Evolutionary conservation across 1,139 yeast species (phyloP).

Genomic region (Sugiyamaella pinicola): DNA sequence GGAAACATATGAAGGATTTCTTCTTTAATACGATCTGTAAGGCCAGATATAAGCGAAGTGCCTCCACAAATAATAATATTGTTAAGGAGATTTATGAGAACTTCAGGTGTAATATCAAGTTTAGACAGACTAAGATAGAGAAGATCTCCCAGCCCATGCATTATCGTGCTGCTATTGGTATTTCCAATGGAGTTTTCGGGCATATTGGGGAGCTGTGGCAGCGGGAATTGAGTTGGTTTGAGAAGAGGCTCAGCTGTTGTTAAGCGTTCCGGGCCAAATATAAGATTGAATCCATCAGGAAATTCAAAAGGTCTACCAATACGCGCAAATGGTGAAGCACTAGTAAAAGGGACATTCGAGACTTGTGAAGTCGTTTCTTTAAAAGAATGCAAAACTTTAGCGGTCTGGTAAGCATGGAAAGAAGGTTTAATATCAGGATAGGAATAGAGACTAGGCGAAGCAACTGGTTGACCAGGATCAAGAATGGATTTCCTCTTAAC

Average conservation of each 20-base stretch:
- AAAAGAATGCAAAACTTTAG: conserved; percentile 55
- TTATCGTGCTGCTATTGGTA: conserved; percentile 23
- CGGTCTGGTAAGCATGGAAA: conserved; percentile 43
- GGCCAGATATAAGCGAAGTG: conserved; percentile 76
- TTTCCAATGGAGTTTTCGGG: conserved; percentile 33
- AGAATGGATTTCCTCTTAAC: conserved; percentile 39
- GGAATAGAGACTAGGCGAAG: conserved; percentile 43
- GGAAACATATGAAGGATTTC: conserved; percentile 78
- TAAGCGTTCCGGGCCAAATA: conserved; percentile 67
- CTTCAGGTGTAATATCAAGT: conserved; percentile 56
- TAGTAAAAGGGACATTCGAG: conserved; percentile 47
- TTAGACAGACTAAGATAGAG: conserved; percentile 62
- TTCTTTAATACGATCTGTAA: conserved; percentile 72
- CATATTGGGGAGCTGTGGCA: conserved; percentile 31
- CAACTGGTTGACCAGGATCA: conserved; percentile 42
- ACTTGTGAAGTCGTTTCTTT: conserved; percentile 64
- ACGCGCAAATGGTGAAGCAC: conserved; percentile 32
- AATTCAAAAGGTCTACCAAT: conserved; percentile 68
- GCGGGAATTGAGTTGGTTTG: conserved; percentile 45
- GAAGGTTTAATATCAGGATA: conserved; percentile 38
- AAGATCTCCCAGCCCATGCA: conserved; percentile 67
- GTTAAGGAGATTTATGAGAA: conserved; percentile 74
- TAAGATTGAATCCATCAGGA: conserved; percentile 68
- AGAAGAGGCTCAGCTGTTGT: conserved; percentile 78
- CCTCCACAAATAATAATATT: conserved; percentile 92